phyloP scores from a whole-genome alignment of 148 eudicot species.

The Rhododendron griersonianum region DNA sequence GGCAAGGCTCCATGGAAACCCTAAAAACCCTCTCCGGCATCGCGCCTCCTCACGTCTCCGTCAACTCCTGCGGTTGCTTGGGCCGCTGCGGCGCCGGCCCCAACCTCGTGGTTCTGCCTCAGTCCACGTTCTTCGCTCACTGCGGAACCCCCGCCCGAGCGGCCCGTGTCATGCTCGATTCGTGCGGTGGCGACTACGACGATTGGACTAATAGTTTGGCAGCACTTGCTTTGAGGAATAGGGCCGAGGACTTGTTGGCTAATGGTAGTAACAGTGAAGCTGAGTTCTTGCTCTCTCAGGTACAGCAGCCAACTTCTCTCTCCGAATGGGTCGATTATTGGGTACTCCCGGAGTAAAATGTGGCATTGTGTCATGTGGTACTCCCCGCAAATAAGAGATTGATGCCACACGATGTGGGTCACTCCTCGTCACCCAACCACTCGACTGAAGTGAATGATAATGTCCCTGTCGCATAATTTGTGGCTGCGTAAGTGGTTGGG shows the following conservation, averaged over 20 bases:
- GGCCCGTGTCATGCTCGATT: constrained; percentile 27
- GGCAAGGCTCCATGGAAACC: constrained; percentile 55
- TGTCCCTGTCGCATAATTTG: background rate
- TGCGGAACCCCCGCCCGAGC: constrained; percentile 62
- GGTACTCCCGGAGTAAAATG: no score
- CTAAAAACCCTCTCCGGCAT: constrained; percentile 56
- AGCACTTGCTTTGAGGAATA: constrained; percentile 72
- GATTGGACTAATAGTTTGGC: constrained; percentile 44
- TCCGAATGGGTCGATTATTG: background rate
- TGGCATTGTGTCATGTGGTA: no score
- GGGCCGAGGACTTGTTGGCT: constrained; percentile 47
- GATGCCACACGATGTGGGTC: no score
- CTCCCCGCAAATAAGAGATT: no score
- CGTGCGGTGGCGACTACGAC: constrained; percentile 29
- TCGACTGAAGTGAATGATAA: background rate
- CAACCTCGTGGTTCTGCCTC: constrained; percentile 65
- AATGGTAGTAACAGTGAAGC: constrained; percentile 33
- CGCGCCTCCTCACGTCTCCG: constrained; percentile 51
- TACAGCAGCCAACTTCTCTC: background rate
- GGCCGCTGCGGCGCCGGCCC: constrained; percentile 80
- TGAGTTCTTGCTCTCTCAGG: constrained; percentile 57
- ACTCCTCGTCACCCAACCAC: no score
- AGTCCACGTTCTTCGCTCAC: constrained; percentile 34
- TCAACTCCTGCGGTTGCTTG: constrained; percentile 65
- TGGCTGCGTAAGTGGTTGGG: background rate